Evolutionary conservation across 768 basidiomycete species (phyloP), one percentile per base, ranked within the genome.

Genomic region (Kondoa malvinella): DNA sequence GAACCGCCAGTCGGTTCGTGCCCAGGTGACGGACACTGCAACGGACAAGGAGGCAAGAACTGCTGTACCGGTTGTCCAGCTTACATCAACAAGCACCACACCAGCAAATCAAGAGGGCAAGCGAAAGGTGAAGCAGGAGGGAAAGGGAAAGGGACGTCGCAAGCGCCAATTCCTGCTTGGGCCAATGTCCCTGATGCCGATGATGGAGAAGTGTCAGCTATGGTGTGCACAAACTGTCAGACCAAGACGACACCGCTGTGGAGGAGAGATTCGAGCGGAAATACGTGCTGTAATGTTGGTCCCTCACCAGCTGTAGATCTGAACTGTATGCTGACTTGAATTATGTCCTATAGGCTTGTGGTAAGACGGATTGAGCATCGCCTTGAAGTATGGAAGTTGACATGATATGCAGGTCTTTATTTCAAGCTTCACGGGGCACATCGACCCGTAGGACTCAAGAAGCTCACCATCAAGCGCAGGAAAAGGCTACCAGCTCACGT

Each of bases 361-460:
- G 34, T 69, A 33, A 57, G 68, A 4, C 4, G 4, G 21, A 8
- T 33, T 57, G 1, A n/a, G 26, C 29, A 26, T 29, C 21, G 61
- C 29, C 32, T 30, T 31, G 15, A 17, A 15, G 30, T 34, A 14
- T 32, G 3, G 4, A 63, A 27, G 61, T 29, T 63, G n/a, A 63
- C n/a, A 63, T 29, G 3, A 31, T 27, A 32, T 4, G 21, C 75
- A 96, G 94, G 94, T 67, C 83, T 99, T 8, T 99, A 97, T 80
- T 95, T 90, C 82, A 97, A 99, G 79, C 83, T 99, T 15, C 95
- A 99, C 80, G 91, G 92, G 61, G 89, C 89, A 1, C 92, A 96
- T 74, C 85, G 95, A 40, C 95, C 95, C 50, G 92, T 92, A 71
- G 89, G 91, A 70, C 94, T 99, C 92, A 97, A 95, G 79, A 96